Evolutionary conservation across 176 grass and related monocot species (phyloP).

Genomic region (Puccinellia tenuiflora): DNA sequence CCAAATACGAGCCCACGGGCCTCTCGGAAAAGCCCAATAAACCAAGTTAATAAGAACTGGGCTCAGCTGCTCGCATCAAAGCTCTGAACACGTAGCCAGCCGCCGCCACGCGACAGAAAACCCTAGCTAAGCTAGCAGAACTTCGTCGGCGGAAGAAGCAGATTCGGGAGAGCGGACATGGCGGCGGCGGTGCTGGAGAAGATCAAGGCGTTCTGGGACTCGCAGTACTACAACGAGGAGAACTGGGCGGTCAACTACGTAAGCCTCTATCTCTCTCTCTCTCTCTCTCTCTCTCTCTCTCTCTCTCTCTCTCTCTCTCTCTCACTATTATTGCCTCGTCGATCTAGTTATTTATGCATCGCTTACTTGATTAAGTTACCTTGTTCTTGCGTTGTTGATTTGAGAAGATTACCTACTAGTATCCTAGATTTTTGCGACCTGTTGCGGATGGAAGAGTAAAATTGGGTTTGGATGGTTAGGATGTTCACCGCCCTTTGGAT

Average conservation of each 20-base stretch:
- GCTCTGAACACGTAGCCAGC: not conserved
- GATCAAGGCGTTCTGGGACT: conserved; percentile 26
- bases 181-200: conserved; percentile 19
- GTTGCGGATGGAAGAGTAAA: not conserved
- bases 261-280: not conserved
- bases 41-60: not conserved
- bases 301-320: not conserved
- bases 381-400: not conserved
- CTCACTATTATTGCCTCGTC: not conserved
- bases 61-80: not conserved
- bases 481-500: not conserved
- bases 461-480: not conserved
- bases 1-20: not conserved
- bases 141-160: not conserved
- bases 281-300: not conserved
- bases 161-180: conserved; percentile 1
- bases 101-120: conserved; percentile 2
- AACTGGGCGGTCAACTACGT: conserved; percentile 42
- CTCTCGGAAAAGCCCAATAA: not conserved
- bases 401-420: not conserved
- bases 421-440: not conserved
- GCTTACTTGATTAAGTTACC: not conserved
- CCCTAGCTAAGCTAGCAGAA: not conserved
- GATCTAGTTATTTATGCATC: not conserved
- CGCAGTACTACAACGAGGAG: conserved; percentile 39